Percentiles rank a stretch among this genome's conserved stretches.
Conservation (phyloP, 148 eudicot genomes). For the Rhododendron vialii region DNA sequence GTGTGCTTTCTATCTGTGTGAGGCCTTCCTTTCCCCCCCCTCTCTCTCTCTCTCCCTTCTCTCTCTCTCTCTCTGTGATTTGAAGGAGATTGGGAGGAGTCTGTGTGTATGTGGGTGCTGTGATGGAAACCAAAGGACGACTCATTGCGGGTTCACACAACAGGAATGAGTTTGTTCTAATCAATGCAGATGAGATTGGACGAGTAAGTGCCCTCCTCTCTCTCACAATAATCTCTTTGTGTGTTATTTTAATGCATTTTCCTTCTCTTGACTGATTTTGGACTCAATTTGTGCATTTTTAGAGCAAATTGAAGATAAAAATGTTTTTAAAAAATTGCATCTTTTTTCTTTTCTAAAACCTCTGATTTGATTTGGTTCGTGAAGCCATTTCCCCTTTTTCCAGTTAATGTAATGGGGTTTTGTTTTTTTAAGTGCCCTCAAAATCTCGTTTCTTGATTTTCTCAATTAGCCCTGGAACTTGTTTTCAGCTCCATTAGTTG, state of each 20-base stretch:
- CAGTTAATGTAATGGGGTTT: not conserved
- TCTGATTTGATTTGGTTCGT: not conserved
- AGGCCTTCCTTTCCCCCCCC: constrained; percentile 3
- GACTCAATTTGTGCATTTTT: not conserved
- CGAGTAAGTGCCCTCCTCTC: constrained; percentile 30
- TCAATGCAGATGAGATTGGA: constrained; percentile 80
- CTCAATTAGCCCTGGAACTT: not conserved
- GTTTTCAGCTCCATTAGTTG: not conserved
- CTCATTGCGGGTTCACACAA: constrained; percentile 75
- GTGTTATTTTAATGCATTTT: constrained; percentile 2
- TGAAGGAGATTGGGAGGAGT: constrained; percentile 2
- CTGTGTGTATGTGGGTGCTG: constrained; percentile 7
- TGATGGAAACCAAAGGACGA: constrained; percentile 62
- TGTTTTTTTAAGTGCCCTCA: not conserved
- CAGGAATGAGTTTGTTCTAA: constrained; percentile 65
- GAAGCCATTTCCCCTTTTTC: not conserved
- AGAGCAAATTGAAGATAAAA: not conserved
- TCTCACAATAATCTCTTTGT: not conserved
- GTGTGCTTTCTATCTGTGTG: constrained; percentile 11
- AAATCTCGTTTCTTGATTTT: not conserved
- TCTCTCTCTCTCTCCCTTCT: not conserved
- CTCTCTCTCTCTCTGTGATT: constrained; percentile 16
- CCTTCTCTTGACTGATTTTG: constrained; percentile 5
- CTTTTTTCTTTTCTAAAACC: not conserved
- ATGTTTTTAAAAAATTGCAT: not conserved